Conservation (phyloP, 805 yeast species). For the Grigorovia jiainica region DNA sequence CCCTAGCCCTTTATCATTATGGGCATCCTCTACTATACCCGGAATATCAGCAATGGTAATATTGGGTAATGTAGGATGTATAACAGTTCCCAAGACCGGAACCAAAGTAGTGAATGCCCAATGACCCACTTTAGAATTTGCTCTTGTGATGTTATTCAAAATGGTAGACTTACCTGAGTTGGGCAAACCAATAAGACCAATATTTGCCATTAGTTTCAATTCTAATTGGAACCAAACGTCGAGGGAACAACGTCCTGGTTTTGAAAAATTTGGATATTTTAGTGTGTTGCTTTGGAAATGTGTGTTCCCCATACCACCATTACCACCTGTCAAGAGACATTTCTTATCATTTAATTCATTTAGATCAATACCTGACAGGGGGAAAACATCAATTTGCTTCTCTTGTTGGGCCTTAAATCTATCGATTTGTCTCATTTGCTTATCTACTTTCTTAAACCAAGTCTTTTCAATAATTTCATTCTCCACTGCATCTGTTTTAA, state of each 20-base stretch:
- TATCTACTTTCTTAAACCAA: slow-evolving; percentile 56
- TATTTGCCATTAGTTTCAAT: slow-evolving; percentile 79
- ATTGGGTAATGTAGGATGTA: slow-evolving; percentile 43
- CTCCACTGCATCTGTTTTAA: slow-evolving; percentile 63
- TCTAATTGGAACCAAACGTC: slow-evolving; percentile 68
- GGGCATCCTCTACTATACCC: slow-evolving; percentile 86
- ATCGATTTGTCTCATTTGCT: slow-evolving; percentile 59
- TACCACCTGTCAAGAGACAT: slow-evolving; percentile 71
- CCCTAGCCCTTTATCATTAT: slow-evolving; percentile 83
- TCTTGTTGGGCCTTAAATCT: slow-evolving; percentile 49
- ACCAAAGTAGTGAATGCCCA: slow-evolving; percentile 95
- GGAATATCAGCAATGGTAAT: slow-evolving; percentile 98
- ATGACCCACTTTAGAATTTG: slow-evolving; percentile 86
- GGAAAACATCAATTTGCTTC: slow-evolving; percentile 55
- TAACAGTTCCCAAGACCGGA: slow-evolving; percentile 87
- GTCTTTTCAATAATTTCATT: slow-evolving; percentile 50
- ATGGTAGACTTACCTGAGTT: slow-evolving; percentile 95
- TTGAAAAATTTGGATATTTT: slow-evolving; percentile 85
- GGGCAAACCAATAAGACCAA: slow-evolving; percentile 91
- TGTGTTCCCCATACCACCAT: slow-evolving; percentile 95
- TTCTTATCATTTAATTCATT: slow-evolving; percentile 55
- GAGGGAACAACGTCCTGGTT: slow-evolving; percentile 63
- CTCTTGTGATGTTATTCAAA: slow-evolving; percentile 76
- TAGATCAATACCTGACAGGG: slow-evolving; percentile 75
- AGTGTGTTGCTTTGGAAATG: slow-evolving; percentile 78